Percentiles rank a stretch among this genome's conserved stretches.
These are phyloP conservation scores for Hibiscus tridactylites DNA, from an alignment of 345 rosid genomes.

Conservation along the genomic window DNA sequence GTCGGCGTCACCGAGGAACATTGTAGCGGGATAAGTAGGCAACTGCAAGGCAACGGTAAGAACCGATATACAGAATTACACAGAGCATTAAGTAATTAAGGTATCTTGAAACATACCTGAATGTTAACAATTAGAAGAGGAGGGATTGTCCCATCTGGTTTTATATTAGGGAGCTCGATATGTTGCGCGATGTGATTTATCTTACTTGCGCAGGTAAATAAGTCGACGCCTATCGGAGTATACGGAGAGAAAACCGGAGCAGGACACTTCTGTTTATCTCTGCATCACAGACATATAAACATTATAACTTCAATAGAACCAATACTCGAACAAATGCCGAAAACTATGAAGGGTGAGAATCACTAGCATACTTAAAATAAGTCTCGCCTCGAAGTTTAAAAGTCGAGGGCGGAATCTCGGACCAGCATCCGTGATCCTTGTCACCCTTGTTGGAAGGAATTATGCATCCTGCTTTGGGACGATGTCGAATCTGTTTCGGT, in stretches of 20 bases:
- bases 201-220: constrained; percentile 68
- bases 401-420: constrained; percentile 58
- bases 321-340: background rate
- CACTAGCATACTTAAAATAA: constrained; percentile 51
- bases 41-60: constrained; percentile 15
- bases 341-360: background rate
- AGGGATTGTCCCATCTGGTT: constrained; percentile 54
- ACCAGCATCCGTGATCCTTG: constrained; percentile 55
- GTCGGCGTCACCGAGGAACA: background rate
- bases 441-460: constrained; percentile 40
- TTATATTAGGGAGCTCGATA: constrained; percentile 73
- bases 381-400: constrained; percentile 59
- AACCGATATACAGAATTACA: background rate
- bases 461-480: constrained; percentile 51
- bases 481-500: constrained; percentile 47
- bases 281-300: constrained; percentile 24
- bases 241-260: constrained; percentile 59
- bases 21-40: background rate
- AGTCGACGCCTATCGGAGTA: constrained; percentile 78
- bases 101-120: constrained; percentile 35
- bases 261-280: constrained; percentile 71
- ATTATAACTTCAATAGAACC: background rate
- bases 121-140: constrained; percentile 84
- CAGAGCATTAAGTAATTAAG: too few species aligned
- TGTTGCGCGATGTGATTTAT: constrained; percentile 85